phyloP scores from a whole-genome alignment of 1,139 yeast genomes.

The Magnusiomyces tetraspermus region DNA sequence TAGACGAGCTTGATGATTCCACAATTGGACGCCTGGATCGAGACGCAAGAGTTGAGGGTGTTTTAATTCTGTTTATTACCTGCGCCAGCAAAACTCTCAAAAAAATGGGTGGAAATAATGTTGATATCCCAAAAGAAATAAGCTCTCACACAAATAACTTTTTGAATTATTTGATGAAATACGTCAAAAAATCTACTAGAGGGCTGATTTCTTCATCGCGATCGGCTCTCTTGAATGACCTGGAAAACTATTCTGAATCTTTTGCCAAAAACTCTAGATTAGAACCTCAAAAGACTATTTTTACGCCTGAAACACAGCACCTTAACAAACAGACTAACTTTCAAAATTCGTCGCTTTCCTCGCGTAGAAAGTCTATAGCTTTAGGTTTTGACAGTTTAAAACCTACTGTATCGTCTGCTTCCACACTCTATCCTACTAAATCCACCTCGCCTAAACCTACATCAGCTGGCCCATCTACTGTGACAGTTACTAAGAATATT shows the following conservation, averaged over 20 bases:
- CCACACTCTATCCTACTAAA: background rate
- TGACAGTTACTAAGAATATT: background rate
- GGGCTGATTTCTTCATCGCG: background rate
- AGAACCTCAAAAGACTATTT: conserved; percentile 2
- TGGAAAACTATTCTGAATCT: background rate
- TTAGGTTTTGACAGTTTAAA: background rate
- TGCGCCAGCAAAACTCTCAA: background rate
- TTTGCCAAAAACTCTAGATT: background rate
- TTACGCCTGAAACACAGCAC: background rate
- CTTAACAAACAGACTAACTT: background rate
- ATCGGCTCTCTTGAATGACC: background rate
- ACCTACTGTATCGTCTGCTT: background rate
- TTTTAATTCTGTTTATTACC: background rate
- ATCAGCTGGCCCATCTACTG: background rate
- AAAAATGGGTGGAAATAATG: background rate
- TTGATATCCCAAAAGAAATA: background rate
- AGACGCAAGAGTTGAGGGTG: background rate
- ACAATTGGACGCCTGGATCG: background rate
- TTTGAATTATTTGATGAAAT: conserved; percentile 1
- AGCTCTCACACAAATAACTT: background rate
- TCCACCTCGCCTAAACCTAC: background rate
- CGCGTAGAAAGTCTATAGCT: background rate
- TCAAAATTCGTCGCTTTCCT: background rate
- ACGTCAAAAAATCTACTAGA: background rate
- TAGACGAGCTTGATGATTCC: background rate